Evolutionary conservation across 2,329 filamentous ascomycete genomes (phyloP), one percentile per base, ranked within the genome.

Genomic region (Talaromyces verruculosus): DNA sequence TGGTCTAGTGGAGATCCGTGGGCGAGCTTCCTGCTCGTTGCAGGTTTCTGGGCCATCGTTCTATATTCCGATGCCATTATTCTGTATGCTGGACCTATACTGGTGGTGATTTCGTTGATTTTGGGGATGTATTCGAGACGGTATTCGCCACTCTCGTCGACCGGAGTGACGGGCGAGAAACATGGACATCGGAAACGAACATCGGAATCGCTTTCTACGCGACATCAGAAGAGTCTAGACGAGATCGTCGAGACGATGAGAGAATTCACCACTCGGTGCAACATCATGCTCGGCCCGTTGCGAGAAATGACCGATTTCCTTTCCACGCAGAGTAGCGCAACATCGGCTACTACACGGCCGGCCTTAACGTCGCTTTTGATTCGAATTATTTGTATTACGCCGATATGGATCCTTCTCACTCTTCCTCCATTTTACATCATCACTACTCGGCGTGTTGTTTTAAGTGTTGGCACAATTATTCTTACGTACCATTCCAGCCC

Each of bases 1-100:
- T 99, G 95, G 95, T 97, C 92, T 8, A 93, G 91, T 0, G 91
- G 87, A 45, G 95, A 99, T 76, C 89, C 93, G 0, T 99, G 94
- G 94, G 93, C 98, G 83, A 97, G 93, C 83, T 99, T 98, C 75
- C 83, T 99, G 68, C 78, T 99, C 37, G 85, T 99, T 2, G 89
- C 89, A 19, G 84, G 82, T 37, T 99, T 97, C 75, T 99, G 95
- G 95, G 90, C 88, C 3, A 80, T 89, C 11, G 89, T 92, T 15
- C 84, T 97, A 22, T 98, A 98, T 76, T 93, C 93, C 58, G 93
- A 96, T 81, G 82, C 87, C 22, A 83, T 96, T n/a, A 83, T 97
- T 70, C 86, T 91, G 70, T 90, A 88, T 78, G 90, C 90, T 0
- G 95, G 93, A 0, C 95, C 95, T 2, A 84, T 98, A 60, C 84